Percentiles rank a stretch among this genome's conserved stretches.
Conservation (phyloP, 2,329 filamentous ascomycete genomes). For the Neobulgaria alba region DNA sequence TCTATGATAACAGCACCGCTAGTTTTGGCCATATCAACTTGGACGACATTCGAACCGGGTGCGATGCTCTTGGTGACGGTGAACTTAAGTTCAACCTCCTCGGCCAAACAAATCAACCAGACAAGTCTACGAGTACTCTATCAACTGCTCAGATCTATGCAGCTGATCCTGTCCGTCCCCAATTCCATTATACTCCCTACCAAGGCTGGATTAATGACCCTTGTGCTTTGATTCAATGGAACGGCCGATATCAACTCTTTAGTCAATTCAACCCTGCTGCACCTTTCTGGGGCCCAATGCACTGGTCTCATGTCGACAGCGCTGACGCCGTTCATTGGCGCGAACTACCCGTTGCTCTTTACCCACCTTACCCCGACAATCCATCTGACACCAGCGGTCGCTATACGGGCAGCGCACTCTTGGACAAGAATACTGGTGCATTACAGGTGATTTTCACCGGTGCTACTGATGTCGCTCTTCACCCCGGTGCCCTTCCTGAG, state of each 20-base stretch:
- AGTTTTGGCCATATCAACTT: constrained; percentile 25
- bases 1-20: constrained; percentile 21
- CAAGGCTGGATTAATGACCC: constrained; percentile 49
- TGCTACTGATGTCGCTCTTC: constrained; percentile 15
- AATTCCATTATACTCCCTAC: constrained; percentile 46
- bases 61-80: constrained; percentile 20
- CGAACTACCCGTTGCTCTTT: constrained; percentile 53
- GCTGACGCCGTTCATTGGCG: constrained; percentile 52
- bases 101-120: constrained; percentile 26
- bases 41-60: constrained; percentile 27
- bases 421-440: constrained; percentile 53
- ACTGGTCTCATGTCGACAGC: constrained; percentile 58
- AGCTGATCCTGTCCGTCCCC: constrained; percentile 33
- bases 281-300: constrained; percentile 44
- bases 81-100: constrained; percentile 25
- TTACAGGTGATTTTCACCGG: constrained; percentile 50
- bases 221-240: constrained; percentile 48
- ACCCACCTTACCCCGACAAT: constrained; percentile 32
- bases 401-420: constrained; percentile 46
- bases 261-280: constrained; percentile 49
- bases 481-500: constrained; percentile 31
- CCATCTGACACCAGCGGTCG: constrained; percentile 26
- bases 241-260: constrained; percentile 52
- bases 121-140: constrained; percentile 2
- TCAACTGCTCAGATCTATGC: constrained; percentile 22